These are phyloP conservation scores for Fusarium sp. DNA, from an alignment of 2,329 filamentous ascomycete species.

Conservation along the genomic window DNA sequence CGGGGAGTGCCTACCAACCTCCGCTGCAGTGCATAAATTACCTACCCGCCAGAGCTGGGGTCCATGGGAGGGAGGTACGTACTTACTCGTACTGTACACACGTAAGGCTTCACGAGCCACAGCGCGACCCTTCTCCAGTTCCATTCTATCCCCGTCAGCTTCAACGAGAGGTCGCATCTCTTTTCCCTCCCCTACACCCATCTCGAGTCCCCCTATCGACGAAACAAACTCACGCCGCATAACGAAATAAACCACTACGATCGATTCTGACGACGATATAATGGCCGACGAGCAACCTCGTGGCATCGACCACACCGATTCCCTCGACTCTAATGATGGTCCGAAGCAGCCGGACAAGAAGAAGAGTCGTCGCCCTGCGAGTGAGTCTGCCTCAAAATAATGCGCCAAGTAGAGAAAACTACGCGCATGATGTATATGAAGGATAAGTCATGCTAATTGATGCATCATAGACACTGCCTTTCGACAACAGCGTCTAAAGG, in stretches of 20 bases:
- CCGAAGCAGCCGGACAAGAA: slow-evolving; percentile 76
- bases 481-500: slow-evolving; percentile 94
- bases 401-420: slow-evolving; percentile 1
- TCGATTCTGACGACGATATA: slow-evolving; percentile 44
- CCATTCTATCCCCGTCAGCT: slow-evolving; percentile 36
- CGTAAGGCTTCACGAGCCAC: slow-evolving; percentile 39
- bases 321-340: slow-evolving; percentile 68
- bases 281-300: slow-evolving; percentile 63
- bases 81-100: slow-evolving; percentile 26
- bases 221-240: slow-evolving; percentile 30
- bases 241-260: slow-evolving; percentile 1
- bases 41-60: neutral
- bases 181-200: slow-evolving; percentile 18
- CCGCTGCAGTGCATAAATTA: slow-evolving; percentile 1
- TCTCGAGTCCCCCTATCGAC: slow-evolving; percentile 17
- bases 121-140: slow-evolving; percentile 26
- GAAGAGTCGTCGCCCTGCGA: slow-evolving; percentile 92
- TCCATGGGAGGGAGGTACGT: slow-evolving; percentile 16
- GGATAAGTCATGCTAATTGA: slow-evolving; percentile 36
- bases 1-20: neutral
- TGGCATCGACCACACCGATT: slow-evolving; percentile 63
- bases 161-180: slow-evolving; percentile 35
- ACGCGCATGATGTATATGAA: slow-evolving; percentile 2
- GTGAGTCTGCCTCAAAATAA: slow-evolving; percentile 62
- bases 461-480: slow-evolving; percentile 85